These are phyloP conservation scores for Suhomyces wounanorum DNA, from an alignment of 1,139 yeast species.

Conservation along the genomic window DNA sequence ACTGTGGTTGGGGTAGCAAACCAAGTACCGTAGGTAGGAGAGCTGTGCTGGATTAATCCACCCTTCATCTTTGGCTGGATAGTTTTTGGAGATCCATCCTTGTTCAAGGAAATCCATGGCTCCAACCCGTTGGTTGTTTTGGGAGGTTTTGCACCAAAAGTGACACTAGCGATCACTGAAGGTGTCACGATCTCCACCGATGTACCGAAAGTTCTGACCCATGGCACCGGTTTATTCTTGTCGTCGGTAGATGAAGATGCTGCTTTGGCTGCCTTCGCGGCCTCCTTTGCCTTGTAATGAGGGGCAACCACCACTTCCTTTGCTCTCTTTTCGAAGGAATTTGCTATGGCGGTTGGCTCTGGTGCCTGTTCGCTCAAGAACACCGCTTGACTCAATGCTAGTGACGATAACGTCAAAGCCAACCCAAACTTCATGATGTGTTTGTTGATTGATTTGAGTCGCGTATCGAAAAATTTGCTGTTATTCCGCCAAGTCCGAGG, in stretches of 20 bases:
- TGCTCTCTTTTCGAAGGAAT: conserved; percentile 29
- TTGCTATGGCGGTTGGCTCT: conserved; percentile 4
- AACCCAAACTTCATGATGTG: conserved; percentile 12
- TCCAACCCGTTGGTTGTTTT: conserved; percentile 64
- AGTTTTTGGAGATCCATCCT: conserved; percentile 80
- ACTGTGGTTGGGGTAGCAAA: conserved; percentile 69
- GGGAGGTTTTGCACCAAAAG: conserved; percentile 75
- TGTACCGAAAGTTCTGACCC: conserved; percentile 70
- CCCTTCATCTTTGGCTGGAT: conserved; percentile 71
- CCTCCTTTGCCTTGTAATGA: conserved; percentile 39
- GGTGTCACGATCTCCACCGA: conserved; percentile 72
- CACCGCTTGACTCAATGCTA: conserved; percentile 8
- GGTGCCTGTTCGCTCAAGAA: conserved; percentile 4
- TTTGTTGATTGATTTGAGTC: neutral
- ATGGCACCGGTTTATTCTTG: conserved; percentile 49
- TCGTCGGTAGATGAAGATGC: conserved; percentile 13
- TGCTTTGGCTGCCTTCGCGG: conserved; percentile 12
- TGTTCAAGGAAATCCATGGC: conserved; percentile 80
- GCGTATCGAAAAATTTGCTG: conserved; percentile 11
- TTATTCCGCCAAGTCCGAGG: conserved; percentile 6
- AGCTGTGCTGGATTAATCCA: conserved; percentile 64
- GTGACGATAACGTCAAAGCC: conserved; percentile 7
- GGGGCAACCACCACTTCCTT: conserved; percentile 44
- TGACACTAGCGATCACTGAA: conserved; percentile 77
- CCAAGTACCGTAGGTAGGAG: conserved; percentile 75